phyloP scores from a whole-genome alignment of 345 rosid genomes.

The Salix suchowensis region DNA sequence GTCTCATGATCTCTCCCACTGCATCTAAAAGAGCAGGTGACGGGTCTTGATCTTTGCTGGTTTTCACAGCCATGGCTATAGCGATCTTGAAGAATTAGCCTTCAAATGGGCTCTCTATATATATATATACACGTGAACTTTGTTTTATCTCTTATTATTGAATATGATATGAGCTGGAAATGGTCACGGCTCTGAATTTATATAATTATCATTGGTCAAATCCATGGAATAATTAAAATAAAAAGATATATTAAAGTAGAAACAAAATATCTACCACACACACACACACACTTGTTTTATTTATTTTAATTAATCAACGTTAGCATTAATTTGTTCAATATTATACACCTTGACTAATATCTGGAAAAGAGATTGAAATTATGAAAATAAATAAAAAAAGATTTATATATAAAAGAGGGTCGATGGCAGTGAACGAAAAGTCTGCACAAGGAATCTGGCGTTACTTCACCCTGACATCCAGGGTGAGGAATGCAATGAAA shows the following conservation, averaged over 20 bases:
- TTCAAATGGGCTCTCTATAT: not conserved
- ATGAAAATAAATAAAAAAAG: not conserved
- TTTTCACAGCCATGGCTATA: slow-evolving; percentile 36
- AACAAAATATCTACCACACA: not conserved
- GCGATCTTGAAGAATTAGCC: not conserved
- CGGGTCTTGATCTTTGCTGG: slow-evolving; percentile 21
- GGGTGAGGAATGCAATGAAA: not conserved
- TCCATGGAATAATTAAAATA: not conserved
- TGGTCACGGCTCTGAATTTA: not conserved
- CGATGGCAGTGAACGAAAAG: not conserved
- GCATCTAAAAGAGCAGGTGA: slow-evolving; percentile 38
- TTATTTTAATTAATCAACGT: not conserved
- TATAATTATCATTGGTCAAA: not conserved
- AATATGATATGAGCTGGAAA: not conserved
- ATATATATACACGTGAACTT: not conserved
- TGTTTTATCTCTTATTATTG: not conserved
- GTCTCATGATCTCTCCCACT: slow-evolving; percentile 47
- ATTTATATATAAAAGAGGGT: not conserved
- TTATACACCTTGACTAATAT: not conserved
- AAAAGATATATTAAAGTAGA: not conserved
- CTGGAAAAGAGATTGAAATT: not conserved
- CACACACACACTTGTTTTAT: not conserved
- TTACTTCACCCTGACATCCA: not conserved
- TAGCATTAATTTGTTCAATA: not conserved
- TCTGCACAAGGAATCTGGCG: not conserved